A percentile compares a stretch with the other conserved stretches of the same genome.
phyloP scores from a whole-genome alignment of 306 rosid genomes.

The Prosopis cineraria region DNA sequence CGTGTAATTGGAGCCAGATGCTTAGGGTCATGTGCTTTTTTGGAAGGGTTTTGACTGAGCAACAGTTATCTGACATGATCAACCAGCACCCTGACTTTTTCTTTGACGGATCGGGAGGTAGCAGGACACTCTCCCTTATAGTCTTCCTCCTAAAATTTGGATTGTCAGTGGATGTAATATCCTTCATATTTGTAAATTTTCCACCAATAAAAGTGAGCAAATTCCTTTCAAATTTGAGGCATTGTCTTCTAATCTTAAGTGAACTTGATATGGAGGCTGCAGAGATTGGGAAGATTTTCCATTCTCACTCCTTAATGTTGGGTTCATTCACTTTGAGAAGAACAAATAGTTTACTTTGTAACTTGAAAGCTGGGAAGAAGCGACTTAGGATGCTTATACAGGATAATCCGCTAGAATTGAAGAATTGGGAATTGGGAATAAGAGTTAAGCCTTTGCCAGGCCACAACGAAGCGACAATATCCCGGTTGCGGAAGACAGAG shows the following conservation, averaged over 20 bases:
- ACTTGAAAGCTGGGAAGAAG: conserved; percentile 70
- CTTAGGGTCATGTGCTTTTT: conserved; percentile 51
- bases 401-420: conserved; percentile 64
- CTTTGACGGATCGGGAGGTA: conserved; percentile 71
- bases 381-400: conserved; percentile 48
- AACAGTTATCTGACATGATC: conserved; percentile 45
- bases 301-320: conserved; percentile 49
- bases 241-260: conserved; percentile 45
- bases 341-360: conserved; percentile 49
- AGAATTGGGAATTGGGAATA: conserved; percentile 63
- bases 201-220: conserved; percentile 49
- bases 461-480: conserved; percentile 27
- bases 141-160: conserved; percentile 67
- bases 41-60: conserved; percentile 41
- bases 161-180: conserved; percentile 46
- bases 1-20: conserved; percentile 65
- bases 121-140: conserved; percentile 50
- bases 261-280: conserved; percentile 61
- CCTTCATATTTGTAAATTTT: conserved; percentile 53
- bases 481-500: conserved; percentile 43
- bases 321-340: conserved; percentile 64
- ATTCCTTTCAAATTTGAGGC: conserved; percentile 63
- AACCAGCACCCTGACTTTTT: conserved; percentile 48
- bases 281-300: conserved; percentile 58
- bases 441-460: conserved; percentile 46